A percentile compares a stretch with the other conserved stretches of the same genome.
phyloP scores from a whole-genome alignment of 352 stramenopile species.

The Globisporangium paroecandrum region DNA sequence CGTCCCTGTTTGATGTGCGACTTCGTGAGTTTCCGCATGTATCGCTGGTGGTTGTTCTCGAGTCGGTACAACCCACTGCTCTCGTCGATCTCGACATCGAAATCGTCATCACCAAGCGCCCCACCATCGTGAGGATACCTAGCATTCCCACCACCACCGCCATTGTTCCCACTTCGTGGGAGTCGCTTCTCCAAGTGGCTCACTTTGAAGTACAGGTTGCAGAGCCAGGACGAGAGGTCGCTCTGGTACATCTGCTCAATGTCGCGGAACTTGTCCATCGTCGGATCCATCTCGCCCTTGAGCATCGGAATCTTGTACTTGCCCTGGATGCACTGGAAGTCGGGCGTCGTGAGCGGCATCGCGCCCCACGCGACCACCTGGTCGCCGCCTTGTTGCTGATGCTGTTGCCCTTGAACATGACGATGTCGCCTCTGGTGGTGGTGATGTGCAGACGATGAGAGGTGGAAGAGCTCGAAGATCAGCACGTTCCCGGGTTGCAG shows the following conservation, averaged over 20 bases:
- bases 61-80: slow-evolving; percentile 31
- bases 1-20: not conserved
- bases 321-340: slow-evolving; percentile 60
- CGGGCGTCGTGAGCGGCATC: slow-evolving; percentile 65
- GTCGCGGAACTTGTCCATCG: slow-evolving; percentile 68
- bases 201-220: slow-evolving; percentile 88
- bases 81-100: slow-evolving; percentile 55
- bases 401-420: not conserved
- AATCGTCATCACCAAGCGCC: slow-evolving; percentile 14
- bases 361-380: slow-evolving; percentile 83
- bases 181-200: slow-evolving; percentile 33
- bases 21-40: slow-evolving; percentile 37
- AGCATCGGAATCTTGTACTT: slow-evolving; percentile 86
- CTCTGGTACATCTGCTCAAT: slow-evolving; percentile 65
- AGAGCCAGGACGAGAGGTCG: slow-evolving; percentile 84
- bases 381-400: slow-evolving; percentile 26
- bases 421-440: slow-evolving; percentile 3
- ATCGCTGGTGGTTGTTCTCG: slow-evolving; percentile 41
- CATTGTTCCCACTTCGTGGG: slow-evolving; percentile 6
- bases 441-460: slow-evolving; percentile 14
- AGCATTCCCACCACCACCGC: no score
- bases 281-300: slow-evolving; percentile 76
- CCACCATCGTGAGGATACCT: not conserved
- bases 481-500: slow-evolving; percentile 57
- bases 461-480: slow-evolving; percentile 51